Evolutionary conservation across 2,329 filamentous ascomycete species (phyloP).

Genomic region (Fonsecaea erecta): DNA sequence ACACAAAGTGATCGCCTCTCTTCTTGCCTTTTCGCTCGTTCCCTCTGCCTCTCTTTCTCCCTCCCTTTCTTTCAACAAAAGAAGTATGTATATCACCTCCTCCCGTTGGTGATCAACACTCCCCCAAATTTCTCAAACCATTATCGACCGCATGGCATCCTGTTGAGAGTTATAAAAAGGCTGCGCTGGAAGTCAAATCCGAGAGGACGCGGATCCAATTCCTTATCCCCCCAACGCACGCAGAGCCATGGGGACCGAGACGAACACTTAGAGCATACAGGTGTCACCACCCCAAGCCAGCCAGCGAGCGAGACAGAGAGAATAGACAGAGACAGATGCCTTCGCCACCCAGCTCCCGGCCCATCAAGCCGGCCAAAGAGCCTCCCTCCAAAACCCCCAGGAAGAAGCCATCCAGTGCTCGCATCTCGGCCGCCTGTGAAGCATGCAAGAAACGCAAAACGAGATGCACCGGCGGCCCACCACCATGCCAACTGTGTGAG

Average conservation of each 20-base stretch:
- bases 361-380: constrained; percentile 29
- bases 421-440: constrained; percentile 34
- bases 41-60: neutral
- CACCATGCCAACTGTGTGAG: constrained; percentile 35
- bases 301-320: neutral
- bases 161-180: neutral
- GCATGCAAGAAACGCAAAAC: constrained; percentile 35
- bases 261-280: neutral
- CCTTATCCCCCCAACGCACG: neutral
- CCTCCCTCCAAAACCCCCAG: constrained; percentile 15
- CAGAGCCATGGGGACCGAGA: neutral
- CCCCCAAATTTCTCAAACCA: neutral
- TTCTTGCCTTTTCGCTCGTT: neutral
- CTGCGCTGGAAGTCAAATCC: neutral
- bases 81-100: too few species aligned
- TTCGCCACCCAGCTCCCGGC: constrained; percentile 15
- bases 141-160: neutral
- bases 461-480: constrained; percentile 33
- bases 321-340: constrained; percentile 20
- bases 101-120: neutral
- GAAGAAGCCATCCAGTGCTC: constrained; percentile 22
- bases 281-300: neutral
- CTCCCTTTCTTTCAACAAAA: too few species aligned
- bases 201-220: neutral
- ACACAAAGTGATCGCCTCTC: too few species aligned